Conservation (phyloP, 1,139 yeast species). For the Taphrina populina region DNA sequence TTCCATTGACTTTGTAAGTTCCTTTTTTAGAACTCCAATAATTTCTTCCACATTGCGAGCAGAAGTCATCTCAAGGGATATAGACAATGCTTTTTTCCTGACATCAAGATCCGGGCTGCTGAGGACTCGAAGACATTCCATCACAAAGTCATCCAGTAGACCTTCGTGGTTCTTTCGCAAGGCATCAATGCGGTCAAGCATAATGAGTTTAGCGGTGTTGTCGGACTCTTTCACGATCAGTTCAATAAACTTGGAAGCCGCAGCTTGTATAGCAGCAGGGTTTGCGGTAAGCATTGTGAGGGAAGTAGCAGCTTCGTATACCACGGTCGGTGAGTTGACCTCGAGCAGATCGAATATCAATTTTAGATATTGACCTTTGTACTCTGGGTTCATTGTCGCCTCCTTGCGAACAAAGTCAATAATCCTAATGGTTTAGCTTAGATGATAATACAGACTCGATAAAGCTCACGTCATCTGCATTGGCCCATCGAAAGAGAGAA, state of each 20-base stretch:
- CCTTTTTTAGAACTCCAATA: constrained; percentile 85
- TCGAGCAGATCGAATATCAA: constrained; percentile 73
- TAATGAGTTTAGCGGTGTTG: constrained; percentile 88
- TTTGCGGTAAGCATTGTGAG: constrained; percentile 70
- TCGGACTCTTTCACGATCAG: constrained; percentile 89
- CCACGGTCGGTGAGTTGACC: constrained; percentile 70
- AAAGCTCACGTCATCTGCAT: constrained; percentile 65
- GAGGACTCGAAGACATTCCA: constrained; percentile 83
- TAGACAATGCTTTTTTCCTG: constrained; percentile 79
- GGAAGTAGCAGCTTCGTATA: constrained; percentile 88
- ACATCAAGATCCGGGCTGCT: constrained; percentile 88
- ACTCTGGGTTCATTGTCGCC: constrained; percentile 51
- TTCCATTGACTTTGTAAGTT: constrained; percentile 69
- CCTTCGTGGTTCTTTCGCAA: constrained; percentile 78
- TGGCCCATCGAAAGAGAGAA: constrained; percentile 75
- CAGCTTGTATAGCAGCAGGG: constrained; percentile 67
- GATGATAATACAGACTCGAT: background rate
- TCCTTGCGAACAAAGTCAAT: constrained; percentile 75
- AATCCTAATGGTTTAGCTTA: constrained; percentile 45
- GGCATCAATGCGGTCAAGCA: constrained; percentile 79
- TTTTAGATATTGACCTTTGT: constrained; percentile 69
- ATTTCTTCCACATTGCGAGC: constrained; percentile 93
- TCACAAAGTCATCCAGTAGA: constrained; percentile 74
- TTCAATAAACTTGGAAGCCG: constrained; percentile 82
- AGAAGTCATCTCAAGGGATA: constrained; percentile 74